phyloP scores from a whole-genome alignment of 805 yeast genomes.

The Kuraishia floccosa region DNA sequence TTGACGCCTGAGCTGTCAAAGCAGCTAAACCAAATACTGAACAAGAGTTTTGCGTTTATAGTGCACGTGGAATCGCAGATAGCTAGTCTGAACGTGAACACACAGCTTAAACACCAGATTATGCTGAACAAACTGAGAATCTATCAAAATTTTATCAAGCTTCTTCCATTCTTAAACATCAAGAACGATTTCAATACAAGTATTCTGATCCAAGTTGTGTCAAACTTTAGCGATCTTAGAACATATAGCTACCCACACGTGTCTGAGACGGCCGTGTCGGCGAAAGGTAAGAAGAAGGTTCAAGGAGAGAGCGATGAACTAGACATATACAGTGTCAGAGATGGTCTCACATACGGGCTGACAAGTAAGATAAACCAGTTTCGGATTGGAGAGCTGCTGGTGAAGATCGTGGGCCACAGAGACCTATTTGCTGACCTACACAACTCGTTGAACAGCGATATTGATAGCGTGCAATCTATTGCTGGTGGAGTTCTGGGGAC shows the following conservation, averaged over 20 bases:
- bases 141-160: constrained; percentile 17
- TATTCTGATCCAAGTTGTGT: constrained; percentile 18
- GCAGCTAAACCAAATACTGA: constrained; percentile 17
- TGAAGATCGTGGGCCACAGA: constrained; percentile 11
- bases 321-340: constrained; percentile 22
- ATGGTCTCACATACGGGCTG: constrained; percentile 27
- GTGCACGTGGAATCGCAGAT: constrained; percentile 12
- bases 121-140: constrained; percentile 18
- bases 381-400: constrained; percentile 18
- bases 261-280: constrained; percentile 3
- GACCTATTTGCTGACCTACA: constrained; percentile 18
- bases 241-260: constrained; percentile 7
- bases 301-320: constrained; percentile 10
- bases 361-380: constrained; percentile 26
- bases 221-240: constrained; percentile 16
- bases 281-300: constrained; percentile 6
- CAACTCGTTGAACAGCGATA: constrained; percentile 9
- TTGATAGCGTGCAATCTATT: constrained; percentile 5
- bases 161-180: constrained; percentile 19
- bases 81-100: constrained; percentile 5
- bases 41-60: constrained; percentile 18
- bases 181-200: constrained; percentile 19
- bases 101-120: constrained; percentile 10
- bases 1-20: constrained; percentile 20
- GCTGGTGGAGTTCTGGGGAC: constrained; percentile 17